Evolutionary conservation across 192 early-diverging fungal genomes (phyloP), one percentile per base, ranked within the genome.

Genomic region (Oehlia diaphana): DNA sequence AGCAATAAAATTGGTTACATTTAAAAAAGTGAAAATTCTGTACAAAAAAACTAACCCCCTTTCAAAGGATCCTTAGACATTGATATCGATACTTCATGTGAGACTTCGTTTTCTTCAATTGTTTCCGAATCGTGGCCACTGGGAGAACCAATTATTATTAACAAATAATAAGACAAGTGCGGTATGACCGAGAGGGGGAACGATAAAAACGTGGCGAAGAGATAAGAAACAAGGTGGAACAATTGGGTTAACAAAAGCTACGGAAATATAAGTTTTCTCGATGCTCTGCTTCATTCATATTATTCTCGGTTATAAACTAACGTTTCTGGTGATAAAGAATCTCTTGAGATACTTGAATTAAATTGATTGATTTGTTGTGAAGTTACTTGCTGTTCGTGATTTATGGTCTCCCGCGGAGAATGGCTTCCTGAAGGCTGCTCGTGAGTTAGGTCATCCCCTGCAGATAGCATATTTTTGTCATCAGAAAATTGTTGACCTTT

Each of bases 251-350:
- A 58, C 53, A 58, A 58, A 58, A 58, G 53, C 53, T 58, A 58
- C 53, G 53, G 53, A 58, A 58, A 58, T 58, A 58, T 19, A 58
- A 58, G 53, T 58, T 58, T 58, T 21, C 16, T 58, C 16, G 53
- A 58, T 58, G 53, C 53, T 58, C 53, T 58, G 53, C 53, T 58
- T 58, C 53, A 58, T 58, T 58, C 19, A 58, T 58, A 58, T 58
- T 58, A 58, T 58, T 19, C 53, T 58, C 53, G 53, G 53, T 58
- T 58, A 58, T 21, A 58, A 58, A 58, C 53, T 58, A 58, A 58
- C 53, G 53, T 58, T 58, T 58, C 53, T 58, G 53, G 53, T 58
- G 53, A 58, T 58, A 58, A 58, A 58, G 53, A 58, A 58, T 58
- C 53, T 58, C 53, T 58, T 58, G 53, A 58, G 53, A 5, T 58